These are phyloP conservation scores for Lecanosticta acicola DNA, from an alignment of 2,329 filamentous ascomycete genomes.

Conservation along the genomic window DNA sequence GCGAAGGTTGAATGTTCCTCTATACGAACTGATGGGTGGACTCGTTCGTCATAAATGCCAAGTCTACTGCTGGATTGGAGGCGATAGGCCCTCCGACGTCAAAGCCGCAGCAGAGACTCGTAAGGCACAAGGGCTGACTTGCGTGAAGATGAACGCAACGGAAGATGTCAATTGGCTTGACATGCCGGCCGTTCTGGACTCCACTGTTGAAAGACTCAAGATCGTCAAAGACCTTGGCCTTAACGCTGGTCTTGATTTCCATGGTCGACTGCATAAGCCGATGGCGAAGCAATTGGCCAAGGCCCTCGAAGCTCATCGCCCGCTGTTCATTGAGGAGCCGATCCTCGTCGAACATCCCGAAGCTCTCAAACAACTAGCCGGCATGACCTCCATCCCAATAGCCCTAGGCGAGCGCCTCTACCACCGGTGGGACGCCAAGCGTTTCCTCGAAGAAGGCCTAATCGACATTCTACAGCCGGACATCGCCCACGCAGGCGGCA, in stretches of 20 bases:
- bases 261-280: slow-evolving; percentile 70
- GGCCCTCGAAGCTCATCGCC: slow-evolving; percentile 60
- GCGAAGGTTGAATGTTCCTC: slow-evolving; percentile 57
- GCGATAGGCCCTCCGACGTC: slow-evolving; percentile 64
- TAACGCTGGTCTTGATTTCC: slow-evolving; percentile 71
- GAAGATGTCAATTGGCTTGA: slow-evolving; percentile 73
- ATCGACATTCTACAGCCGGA: slow-evolving; percentile 71
- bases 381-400: slow-evolving; percentile 57
- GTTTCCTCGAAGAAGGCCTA: slow-evolving; percentile 61
- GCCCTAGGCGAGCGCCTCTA: slow-evolving; percentile 68
- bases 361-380: slow-evolving; percentile 57
- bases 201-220: slow-evolving; percentile 61
- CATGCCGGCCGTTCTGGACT: slow-evolving; percentile 58
- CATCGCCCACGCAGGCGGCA: slow-evolving; percentile 63
- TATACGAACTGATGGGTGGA: slow-evolving; percentile 69
- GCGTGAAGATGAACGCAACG: slow-evolving; percentile 75
- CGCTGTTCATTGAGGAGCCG: slow-evolving; percentile 72
- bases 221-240: slow-evolving; percentile 64
- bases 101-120: slow-evolving; percentile 48
- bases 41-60: slow-evolving; percentile 64
- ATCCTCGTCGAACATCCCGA: slow-evolving; percentile 64
- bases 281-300: slow-evolving; percentile 73
- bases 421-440: slow-evolving; percentile 67
- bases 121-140: slow-evolving; percentile 51
- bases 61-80: slow-evolving; percentile 75